A percentile compares a stretch with the other conserved stretches of the same genome.
phyloP scores from a whole-genome alignment of 148 eudicot genomes.

The Camellia sinensis region DNA sequence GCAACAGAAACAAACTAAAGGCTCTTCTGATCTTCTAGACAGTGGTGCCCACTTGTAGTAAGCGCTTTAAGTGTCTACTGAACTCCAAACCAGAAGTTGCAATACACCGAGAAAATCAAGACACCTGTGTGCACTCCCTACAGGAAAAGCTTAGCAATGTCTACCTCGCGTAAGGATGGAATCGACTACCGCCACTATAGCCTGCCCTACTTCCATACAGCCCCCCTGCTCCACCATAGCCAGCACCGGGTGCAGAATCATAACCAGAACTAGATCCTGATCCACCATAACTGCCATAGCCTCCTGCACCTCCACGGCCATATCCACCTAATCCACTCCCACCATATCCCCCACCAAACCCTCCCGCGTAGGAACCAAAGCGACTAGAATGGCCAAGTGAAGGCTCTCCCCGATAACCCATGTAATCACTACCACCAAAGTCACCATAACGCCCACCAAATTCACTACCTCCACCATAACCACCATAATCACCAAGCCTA shows the following conservation, averaged over 20 bases:
- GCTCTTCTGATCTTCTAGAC: conserved; percentile 16
- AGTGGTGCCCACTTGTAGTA: conserved; percentile 10
- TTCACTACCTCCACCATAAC: conserved; percentile 29
- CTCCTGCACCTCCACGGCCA: conserved; percentile 30
- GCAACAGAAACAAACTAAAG: not conserved
- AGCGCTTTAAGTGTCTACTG: conserved; percentile 10
- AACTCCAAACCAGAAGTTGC: conserved; percentile 20
- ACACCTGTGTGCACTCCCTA: conserved; percentile 14
- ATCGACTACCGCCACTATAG: conserved; percentile 35
- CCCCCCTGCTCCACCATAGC: conserved; percentile 33
- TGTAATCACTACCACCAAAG: conserved; percentile 25
- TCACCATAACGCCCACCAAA: conserved; percentile 29
- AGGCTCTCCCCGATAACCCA: conserved; percentile 36
- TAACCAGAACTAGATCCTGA: conserved; percentile 25
- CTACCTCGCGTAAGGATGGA: conserved; percentile 39
- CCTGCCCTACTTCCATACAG: conserved; percentile 36
- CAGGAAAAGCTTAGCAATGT: conserved; percentile 13
- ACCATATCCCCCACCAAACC: conserved; percentile 33
- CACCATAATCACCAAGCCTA: conserved; percentile 33
- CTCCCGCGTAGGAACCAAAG: conserved; percentile 30
- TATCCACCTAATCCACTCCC: conserved; percentile 28
- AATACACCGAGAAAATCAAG: not conserved
- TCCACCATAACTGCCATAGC: conserved; percentile 32
- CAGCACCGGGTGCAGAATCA: conserved; percentile 27
- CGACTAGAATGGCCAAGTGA: conserved; percentile 37